Evolutionary conservation across 768 basidiomycete species (phyloP).

Genomic region (Pulveroboletus ravenelii): DNA sequence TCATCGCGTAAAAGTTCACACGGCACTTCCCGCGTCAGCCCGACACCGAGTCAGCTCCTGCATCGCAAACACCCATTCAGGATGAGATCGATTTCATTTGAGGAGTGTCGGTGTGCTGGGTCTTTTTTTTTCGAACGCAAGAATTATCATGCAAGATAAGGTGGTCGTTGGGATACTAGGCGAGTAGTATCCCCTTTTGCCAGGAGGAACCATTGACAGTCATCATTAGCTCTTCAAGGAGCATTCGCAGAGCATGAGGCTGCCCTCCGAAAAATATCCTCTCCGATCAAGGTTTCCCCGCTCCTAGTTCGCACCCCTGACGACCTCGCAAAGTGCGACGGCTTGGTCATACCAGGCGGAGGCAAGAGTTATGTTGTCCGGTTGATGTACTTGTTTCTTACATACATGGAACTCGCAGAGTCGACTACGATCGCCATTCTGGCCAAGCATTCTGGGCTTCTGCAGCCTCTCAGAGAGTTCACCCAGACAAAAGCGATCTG

Average conservation of each 20-base stretch:
- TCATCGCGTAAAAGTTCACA: slow-evolving; percentile 24
- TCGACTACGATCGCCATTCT: slow-evolving; percentile 88
- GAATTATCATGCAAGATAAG: slow-evolving; percentile 9
- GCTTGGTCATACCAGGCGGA: slow-evolving; percentile 91
- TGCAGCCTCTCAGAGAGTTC: slow-evolving; percentile 76
- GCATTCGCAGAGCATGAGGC: slow-evolving; percentile 86
- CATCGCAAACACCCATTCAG: not conserved
- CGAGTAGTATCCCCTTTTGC: slow-evolving; percentile 19
- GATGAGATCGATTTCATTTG: not conserved
- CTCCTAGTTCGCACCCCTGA: slow-evolving; percentile 65
- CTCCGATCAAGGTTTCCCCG: slow-evolving; percentile 41
- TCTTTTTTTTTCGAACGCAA: not conserved
- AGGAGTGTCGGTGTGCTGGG: not conserved
- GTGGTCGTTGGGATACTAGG: slow-evolving; percentile 51
- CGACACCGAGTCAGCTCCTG: not conserved
- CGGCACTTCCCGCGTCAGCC: slow-evolving; percentile 19
- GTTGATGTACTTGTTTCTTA: not conserved
- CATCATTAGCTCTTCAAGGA: slow-evolving; percentile 74
- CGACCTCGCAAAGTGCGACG: slow-evolving; percentile 76
- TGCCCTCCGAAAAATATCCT: slow-evolving; percentile 55
- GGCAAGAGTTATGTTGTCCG: slow-evolving; percentile 37
- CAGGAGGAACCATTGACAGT: not conserved
- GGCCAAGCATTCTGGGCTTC: slow-evolving; percentile 66
- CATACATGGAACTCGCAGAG: slow-evolving; percentile 42
- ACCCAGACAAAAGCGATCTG: slow-evolving; percentile 73